Base-by-base conservation (phyloP, 1,284 basidiomycete species). In the Austroboletus novae-zelandiae region DNA sequence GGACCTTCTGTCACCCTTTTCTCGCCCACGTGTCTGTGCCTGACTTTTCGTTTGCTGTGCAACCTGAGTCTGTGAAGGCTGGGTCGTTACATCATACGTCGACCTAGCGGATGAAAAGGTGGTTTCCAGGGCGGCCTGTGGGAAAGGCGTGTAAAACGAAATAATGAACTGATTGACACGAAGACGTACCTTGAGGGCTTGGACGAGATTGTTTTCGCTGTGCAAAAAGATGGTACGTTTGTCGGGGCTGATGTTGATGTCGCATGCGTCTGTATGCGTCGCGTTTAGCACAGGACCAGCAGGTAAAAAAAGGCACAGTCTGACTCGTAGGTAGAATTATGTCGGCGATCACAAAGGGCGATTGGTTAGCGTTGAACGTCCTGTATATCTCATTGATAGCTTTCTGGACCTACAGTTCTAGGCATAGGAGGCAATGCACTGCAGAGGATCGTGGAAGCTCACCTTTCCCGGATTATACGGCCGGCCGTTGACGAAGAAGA, bases 201-300 rank as follows among this genome's bases (percentile, higher is more conserved):
- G 75, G 2, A 98, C 77, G 7, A 99, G 71, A 52, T 89, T 89
- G 5, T 77, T 77, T 67, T 99, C 97, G 65, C 87, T 87, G 63
- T 98, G 94, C 10, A 99, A 67, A 48, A 98, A 86, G 34, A 99
- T 89, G 0, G 93, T 97, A 6, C 97, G 81, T 67, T 99, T 99
- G 71, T 99, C 97, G 0, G 97, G 96, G 58, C 87, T 94, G 54
- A 99, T 91, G 61, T 99, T 99, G 65, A 99, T 86, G 64, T 99
- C 97, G 61, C 90, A 94, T 1, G 84, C 78, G 54, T 89, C 92
- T 93, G 42, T 14, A 42, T 20, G 32, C 18, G n/a, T 42, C 17
- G 25, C 20, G 13, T 37, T 55, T 42, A 62, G 36, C 13, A 15
- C 34, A 14, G 36, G 41, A 31, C 34, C 34, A 14, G 17, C 27